Conservation (phyloP, 2,329 filamentous ascomycete species). For the Hypoxylon sp. region DNA sequence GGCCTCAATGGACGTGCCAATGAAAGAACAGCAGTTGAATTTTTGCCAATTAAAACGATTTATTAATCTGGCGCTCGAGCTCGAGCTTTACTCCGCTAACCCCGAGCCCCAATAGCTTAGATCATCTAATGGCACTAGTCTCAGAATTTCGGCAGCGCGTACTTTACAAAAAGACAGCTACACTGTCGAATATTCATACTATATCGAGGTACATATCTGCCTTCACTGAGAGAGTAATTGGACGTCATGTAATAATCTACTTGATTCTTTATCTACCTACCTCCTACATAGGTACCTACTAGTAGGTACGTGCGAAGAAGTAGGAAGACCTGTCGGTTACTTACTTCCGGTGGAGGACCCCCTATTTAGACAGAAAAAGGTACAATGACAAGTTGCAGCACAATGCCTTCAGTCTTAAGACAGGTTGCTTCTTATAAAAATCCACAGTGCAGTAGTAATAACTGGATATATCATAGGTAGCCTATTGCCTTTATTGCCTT, state of each 20-base stretch:
- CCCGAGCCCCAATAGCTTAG: not conserved
- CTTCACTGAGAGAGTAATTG: no score
- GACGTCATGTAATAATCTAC: no score
- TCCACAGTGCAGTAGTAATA: not conserved
- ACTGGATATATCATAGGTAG: no score
- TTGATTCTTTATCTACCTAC: no score
- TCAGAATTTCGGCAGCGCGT: not conserved
- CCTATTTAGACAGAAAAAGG: no score
- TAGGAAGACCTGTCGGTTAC: not conserved
- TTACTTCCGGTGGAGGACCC: no score
- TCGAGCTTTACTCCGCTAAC: not conserved
- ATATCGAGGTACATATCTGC: no score
- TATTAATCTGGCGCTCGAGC: not conserved
- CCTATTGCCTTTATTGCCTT: not conserved
- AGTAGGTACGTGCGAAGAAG: no score
- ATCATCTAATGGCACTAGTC: not conserved
- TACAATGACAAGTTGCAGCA: not conserved
- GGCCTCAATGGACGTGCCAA: not conserved
- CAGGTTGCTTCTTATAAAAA: not conserved
- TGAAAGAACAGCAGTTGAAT: not conserved
- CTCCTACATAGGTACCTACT: no score
- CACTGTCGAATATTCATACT: no score
- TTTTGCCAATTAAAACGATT: not conserved
- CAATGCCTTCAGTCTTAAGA: not conserved
- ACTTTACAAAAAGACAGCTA: not conserved